Conservation (phyloP, 148 eudicot species). For the Arctostaphylos glauca region DNA sequence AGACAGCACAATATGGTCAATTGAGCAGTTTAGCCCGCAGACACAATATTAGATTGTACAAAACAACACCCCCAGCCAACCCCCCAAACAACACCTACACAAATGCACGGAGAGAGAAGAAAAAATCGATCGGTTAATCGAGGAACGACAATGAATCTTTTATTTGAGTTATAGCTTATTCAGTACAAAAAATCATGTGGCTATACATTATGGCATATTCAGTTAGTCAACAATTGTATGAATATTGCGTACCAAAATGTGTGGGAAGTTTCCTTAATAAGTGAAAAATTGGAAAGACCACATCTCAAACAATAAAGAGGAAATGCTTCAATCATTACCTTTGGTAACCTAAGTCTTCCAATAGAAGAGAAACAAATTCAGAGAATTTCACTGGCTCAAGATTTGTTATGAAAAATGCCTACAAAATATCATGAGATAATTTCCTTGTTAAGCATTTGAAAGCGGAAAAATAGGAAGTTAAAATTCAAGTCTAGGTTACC, state of each 20-base stretch:
- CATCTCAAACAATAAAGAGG: background rate
- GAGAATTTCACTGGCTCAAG: slow-evolving; percentile 71
- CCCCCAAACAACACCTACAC: no score
- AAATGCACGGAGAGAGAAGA: no score
- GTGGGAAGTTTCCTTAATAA: background rate
- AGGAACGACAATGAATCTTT: background rate
- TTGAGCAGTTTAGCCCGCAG: no score
- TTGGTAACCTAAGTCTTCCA: slow-evolving; percentile 71
- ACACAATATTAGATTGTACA: no score
- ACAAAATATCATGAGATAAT: slow-evolving; percentile 20
- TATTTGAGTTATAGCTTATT: background rate
- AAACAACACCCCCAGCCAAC: no score
- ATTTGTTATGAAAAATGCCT: slow-evolving; percentile 88
- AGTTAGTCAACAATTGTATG: background rate
- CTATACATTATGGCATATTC: background rate
- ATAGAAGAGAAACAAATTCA: slow-evolving; percentile 60
- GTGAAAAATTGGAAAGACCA: background rate
- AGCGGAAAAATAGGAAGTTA: background rate
- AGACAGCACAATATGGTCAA: background rate
- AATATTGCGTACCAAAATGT: background rate
- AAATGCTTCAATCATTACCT: slow-evolving; percentile 41
- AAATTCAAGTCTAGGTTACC: slow-evolving; percentile 35
- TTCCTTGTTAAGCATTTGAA: slow-evolving; percentile 13
- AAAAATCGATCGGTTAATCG: background rate
- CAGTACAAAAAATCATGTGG: background rate